Evolutionary conservation across 257 asterid genomes (phyloP), one percentile per base, ranked within the genome.

Genomic region (Scutellaria baicalensis): DNA sequence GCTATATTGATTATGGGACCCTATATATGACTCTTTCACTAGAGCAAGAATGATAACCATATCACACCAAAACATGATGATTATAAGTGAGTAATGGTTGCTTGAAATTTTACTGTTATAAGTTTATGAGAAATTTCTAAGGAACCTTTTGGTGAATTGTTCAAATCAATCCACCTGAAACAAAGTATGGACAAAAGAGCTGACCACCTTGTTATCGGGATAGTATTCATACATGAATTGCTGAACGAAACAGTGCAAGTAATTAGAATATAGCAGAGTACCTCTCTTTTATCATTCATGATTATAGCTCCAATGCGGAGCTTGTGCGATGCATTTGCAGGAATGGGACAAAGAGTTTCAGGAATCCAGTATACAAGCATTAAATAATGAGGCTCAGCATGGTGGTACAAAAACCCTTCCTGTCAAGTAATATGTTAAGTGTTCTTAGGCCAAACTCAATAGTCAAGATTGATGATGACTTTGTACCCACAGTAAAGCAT

Each of bases 341-440:
- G 93, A 70, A 86, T 84, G 33, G 87, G 82, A 77, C 72, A 79
- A 31, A 62, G 78, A 66, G 80, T 82, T 49, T 77, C 80, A 48
- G 87, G 85, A 73, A 89, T 81, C 96, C 96, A 89, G 65, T 72
- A 64, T 47, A 89, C 93, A 57, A 89, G 91, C 96, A 89, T 89
- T 68, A 89, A 64, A 77, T 84, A 86, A 68, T 81, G 76, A 71
- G 96, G 93, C 67, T 89, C 96, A 1, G 96, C 91, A 82, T 89
- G 96, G 68, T 89, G 96, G 63, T 84, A 89, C 75, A 82, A 6
- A 79, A 89, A 89, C 68, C 96, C 96, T 80, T 89, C 93, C 96
- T 89, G 86, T 59, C 33, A 56, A 47, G 39, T 70, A 27, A 27
- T 59, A n/a, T 52, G 38, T 31, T 55, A 6, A 18, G 59, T 16